These are phyloP conservation scores for Schwanniomyces pseudopolymorphus DNA, from an alignment of 805 yeast species.

Conservation along the genomic window DNA sequence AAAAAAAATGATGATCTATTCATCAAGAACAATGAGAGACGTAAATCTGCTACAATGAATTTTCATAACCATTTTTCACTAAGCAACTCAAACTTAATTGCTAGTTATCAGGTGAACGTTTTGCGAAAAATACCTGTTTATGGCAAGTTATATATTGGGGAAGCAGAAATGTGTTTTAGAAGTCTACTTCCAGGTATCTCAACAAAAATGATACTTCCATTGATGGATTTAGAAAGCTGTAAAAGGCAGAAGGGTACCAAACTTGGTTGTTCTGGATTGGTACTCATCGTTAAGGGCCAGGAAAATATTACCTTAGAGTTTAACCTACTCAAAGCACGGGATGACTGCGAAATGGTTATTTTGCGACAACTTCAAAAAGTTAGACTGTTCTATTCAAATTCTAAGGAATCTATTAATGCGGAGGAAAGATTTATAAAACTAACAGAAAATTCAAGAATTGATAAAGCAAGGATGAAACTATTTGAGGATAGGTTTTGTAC, in stretches of 20 bases:
- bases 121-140: constrained; percentile 73
- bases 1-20: constrained; percentile 48
- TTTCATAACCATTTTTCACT: constrained; percentile 69
- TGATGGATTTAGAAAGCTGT: constrained; percentile 68
- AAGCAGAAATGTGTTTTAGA: constrained; percentile 70
- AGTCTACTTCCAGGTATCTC: constrained; percentile 75
- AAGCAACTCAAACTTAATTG: constrained; percentile 51
- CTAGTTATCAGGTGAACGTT: constrained; percentile 70
- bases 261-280: constrained; percentile 68
- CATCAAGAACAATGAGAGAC: constrained; percentile 44
- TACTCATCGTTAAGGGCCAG: constrained; percentile 66
- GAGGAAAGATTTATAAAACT: not conserved
- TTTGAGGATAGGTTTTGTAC: constrained; percentile 65
- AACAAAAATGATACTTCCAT: constrained; percentile 81
- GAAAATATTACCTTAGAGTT: constrained; percentile 81
- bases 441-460: constrained; percentile 28
- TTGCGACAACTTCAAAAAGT: constrained; percentile 49
- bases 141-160: constrained; percentile 79
- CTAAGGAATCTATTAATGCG: not conserved
- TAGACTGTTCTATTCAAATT: constrained; percentile 7
- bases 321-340: constrained; percentile 59
- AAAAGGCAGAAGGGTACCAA: constrained; percentile 66
- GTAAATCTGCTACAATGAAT: constrained; percentile 50
- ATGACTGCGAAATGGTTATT: constrained; percentile 65
- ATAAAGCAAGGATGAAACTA: constrained; percentile 60